These are phyloP conservation scores for Allium sativum DNA, from an alignment of 106 monocot species.

Conservation along the genomic window DNA sequence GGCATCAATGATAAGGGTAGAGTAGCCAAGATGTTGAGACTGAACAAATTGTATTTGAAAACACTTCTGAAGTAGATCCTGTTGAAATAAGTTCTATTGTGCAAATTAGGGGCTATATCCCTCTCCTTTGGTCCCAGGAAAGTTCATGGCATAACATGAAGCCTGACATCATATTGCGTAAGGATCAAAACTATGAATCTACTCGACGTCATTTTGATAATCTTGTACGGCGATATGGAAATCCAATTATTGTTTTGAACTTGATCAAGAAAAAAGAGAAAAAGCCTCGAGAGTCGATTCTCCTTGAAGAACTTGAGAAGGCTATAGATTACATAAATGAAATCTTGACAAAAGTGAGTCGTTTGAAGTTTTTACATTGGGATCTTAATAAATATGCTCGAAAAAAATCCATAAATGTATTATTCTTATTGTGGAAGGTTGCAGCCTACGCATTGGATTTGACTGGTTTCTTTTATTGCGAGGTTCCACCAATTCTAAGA, in stretches of 20 bases:
- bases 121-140: slow-evolving; percentile 96
- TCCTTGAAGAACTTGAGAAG: slow-evolving; percentile 64
- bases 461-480: slow-evolving; percentile 67
- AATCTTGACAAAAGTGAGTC: slow-evolving; percentile 31
- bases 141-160: slow-evolving; percentile 78
- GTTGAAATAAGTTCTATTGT: slow-evolving; percentile 76
- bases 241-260: slow-evolving; percentile 86
- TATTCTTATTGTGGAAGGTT: slow-evolving; percentile 51
- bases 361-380: slow-evolving; percentile 83
- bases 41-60: slow-evolving; percentile 90
- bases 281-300: slow-evolving; percentile 77
- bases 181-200: slow-evolving; percentile 74
- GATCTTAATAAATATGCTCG: slow-evolving; percentile 73
- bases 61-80: slow-evolving; percentile 30
- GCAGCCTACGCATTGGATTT: slow-evolving; percentile 52
- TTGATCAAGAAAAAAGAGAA: slow-evolving; percentile 85
- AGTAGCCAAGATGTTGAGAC: slow-evolving; percentile 99
- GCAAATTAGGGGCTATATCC: slow-evolving; percentile 91
- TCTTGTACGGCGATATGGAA: slow-evolving; percentile 86
- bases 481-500: slow-evolving; percentile 30
- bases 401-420: slow-evolving; percentile 40
- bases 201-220: slow-evolving; percentile 91
- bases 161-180: slow-evolving; percentile 92
- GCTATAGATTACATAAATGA: slow-evolving; percentile 75
- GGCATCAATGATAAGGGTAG: slow-evolving; percentile 94